Percentiles rank a stretch among this genome's conserved stretches.
Evolutionary conservation across 2,329 filamentous ascomycete species (phyloP).

Genomic region (Talaromyces sp.): DNA sequence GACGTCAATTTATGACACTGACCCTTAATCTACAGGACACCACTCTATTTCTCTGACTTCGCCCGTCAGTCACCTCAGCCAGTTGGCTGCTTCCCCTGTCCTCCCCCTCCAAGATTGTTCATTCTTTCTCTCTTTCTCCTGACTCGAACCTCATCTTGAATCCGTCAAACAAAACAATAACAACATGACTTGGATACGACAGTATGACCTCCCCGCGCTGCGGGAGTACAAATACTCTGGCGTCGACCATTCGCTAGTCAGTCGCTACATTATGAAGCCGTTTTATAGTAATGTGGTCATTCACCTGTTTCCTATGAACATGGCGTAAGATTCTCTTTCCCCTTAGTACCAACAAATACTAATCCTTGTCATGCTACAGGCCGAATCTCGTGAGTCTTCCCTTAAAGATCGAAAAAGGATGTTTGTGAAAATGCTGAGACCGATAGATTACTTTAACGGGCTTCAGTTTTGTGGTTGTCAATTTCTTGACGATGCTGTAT

Average conservation of each 20-base stretch:
- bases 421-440: neutral
- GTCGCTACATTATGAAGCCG: slow-evolving; percentile 91
- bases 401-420: neutral
- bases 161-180: neutral
- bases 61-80: neutral
- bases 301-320: slow-evolving; percentile 88
- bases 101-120: neutral
- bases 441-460: slow-evolving; percentile 77
- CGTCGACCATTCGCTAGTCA: slow-evolving; percentile 85
- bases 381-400: slow-evolving; percentile 48
- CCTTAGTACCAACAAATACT: neutral
- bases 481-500: slow-evolving; percentile 89
- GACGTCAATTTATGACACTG: slow-evolving; percentile 5
- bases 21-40: neutral
- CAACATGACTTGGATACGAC: slow-evolving; percentile 89
- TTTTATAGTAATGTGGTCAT: slow-evolving; percentile 97
- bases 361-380: slow-evolving; percentile 23
- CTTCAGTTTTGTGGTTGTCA: slow-evolving; percentile 83
- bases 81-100: neutral
- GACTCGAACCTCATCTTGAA: neutral
- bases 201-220: slow-evolving; percentile 81
- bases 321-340: slow-evolving; percentile 62
- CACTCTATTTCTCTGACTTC: neutral
- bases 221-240: slow-evolving; percentile 93
- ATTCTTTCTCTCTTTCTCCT: neutral